These are phyloP conservation scores for Colletotrichum sp. DNA, from an alignment of 2,329 filamentous ascomycete species.

Conservation along the genomic window DNA sequence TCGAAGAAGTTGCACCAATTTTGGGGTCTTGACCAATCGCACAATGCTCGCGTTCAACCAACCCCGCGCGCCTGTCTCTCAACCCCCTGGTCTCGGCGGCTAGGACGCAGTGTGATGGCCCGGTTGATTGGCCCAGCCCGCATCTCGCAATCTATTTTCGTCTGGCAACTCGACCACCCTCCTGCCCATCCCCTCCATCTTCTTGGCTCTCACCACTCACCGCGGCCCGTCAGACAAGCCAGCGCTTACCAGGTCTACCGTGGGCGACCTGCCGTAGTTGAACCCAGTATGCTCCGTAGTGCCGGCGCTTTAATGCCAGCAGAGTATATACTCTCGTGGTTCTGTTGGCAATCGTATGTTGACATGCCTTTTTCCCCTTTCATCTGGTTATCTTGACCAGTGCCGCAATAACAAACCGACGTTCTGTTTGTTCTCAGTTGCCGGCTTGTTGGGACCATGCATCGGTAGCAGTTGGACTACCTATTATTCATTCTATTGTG, in stretches of 20 bases:
- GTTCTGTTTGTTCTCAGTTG: not conserved
- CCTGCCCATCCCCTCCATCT: conserved; percentile 12
- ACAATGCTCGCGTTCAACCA: conserved; percentile 8
- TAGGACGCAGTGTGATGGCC: conserved; percentile 35
- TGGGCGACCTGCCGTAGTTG: not conserved
- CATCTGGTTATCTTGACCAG: not conserved
- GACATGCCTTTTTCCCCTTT: not conserved
- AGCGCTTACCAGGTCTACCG: conserved; percentile 21
- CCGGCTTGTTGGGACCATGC: conserved; percentile 9
- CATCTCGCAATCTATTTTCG: conserved; percentile 19
- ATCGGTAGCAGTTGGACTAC: conserved; percentile 11
- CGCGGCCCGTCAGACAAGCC: not conserved
- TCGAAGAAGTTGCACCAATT: conserved; percentile 1
- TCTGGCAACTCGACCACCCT: conserved; percentile 3
- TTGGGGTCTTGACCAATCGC: conserved; percentile 1
- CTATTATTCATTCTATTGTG: conserved; percentile 11
- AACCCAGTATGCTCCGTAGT: not conserved
- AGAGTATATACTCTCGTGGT: conserved; percentile 21
- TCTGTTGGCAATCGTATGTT: not conserved
- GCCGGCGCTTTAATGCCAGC: not conserved
- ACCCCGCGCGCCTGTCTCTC: conserved; percentile 22
- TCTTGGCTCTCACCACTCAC: conserved; percentile 15
- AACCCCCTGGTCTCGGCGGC: conserved; percentile 22
- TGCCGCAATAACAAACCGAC: not conserved
- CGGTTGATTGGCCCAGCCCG: conserved; percentile 30